phyloP scores from a whole-genome alignment of 805 yeast genomes.

The Lipomyces mesembrius region DNA sequence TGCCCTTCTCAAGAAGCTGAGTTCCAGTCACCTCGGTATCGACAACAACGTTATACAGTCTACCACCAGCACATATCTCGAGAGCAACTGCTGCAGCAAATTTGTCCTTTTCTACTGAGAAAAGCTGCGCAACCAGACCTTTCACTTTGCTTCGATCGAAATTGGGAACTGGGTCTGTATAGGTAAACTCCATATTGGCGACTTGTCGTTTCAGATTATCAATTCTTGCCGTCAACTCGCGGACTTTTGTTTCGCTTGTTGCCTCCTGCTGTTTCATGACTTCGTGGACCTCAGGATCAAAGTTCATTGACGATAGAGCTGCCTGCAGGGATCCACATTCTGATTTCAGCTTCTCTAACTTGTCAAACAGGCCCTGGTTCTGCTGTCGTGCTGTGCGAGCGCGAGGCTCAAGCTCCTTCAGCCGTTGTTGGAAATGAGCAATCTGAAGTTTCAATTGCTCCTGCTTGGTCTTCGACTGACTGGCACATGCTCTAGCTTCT shows the following conservation, averaged over 20 bases:
- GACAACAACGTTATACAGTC: conserved; percentile 86
- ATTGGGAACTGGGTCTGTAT: conserved; percentile 63
- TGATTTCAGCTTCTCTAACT: conserved; percentile 52
- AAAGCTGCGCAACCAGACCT: conserved; percentile 89
- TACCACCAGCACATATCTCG: conserved; percentile 93
- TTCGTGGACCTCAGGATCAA: conserved; percentile 51
- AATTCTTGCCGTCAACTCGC: conserved; percentile 53
- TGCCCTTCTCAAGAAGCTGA: conserved; percentile 76
- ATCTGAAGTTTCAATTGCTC: conserved; percentile 65
- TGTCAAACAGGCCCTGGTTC: conserved; percentile 49
- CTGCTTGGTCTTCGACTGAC: conserved; percentile 58
- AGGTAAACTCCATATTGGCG: conserved; percentile 76
- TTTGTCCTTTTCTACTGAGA: conserved; percentile 62
- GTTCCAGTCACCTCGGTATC: conserved; percentile 87
- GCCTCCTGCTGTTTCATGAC: conserved; percentile 35
- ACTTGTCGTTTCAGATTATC: conserved; percentile 65
- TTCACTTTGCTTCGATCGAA: conserved; percentile 69
- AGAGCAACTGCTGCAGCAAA: conserved; percentile 74
- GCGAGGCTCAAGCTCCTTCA: conserved; percentile 55
- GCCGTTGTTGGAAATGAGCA: conserved; percentile 59
- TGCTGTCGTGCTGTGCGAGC: conserved; percentile 59
- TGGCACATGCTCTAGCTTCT: conserved; percentile 60
- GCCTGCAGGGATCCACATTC: conserved; percentile 27
- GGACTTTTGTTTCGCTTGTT: conserved; percentile 48
- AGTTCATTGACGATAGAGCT: conserved; percentile 43